Percentiles rank a stretch among this genome's conserved stretches.
phyloP scores from a whole-genome alignment of 2,329 filamentous ascomycete genomes.

The Trichoderma sp. region DNA sequence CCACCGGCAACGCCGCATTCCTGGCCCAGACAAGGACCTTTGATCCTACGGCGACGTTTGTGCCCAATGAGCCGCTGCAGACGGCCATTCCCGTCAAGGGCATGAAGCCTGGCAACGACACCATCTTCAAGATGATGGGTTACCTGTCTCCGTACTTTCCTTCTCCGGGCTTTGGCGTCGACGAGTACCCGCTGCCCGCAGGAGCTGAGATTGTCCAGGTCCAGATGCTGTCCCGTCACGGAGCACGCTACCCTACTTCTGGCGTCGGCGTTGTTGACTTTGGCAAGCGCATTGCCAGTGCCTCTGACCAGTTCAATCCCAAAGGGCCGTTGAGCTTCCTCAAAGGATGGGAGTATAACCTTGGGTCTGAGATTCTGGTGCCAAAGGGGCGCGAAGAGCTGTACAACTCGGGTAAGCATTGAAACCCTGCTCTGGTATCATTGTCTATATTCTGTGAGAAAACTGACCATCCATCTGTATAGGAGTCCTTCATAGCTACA shows the following conservation, averaged over 20 bases:
- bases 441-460: neutral
- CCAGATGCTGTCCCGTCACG: slow-evolving; percentile 72
- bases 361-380: slow-evolving; percentile 72
- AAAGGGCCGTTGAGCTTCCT: slow-evolving; percentile 65
- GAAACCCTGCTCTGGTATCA: neutral
- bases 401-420: slow-evolving; percentile 58
- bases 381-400: slow-evolving; percentile 72
- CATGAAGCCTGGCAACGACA: slow-evolving; percentile 56
- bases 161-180: slow-evolving; percentile 71
- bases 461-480: neutral
- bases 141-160: slow-evolving; percentile 68
- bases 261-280: slow-evolving; percentile 57
- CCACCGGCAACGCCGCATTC: slow-evolving; percentile 70
- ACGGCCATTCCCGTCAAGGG: slow-evolving; percentile 69
- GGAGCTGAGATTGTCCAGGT: slow-evolving; percentile 71
- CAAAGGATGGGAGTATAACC: slow-evolving; percentile 66
- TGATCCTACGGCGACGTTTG: slow-evolving; percentile 64
- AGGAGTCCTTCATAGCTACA: slow-evolving; percentile 71
- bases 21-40: slow-evolving; percentile 71
- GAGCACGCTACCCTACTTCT: slow-evolving; percentile 70
- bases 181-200: slow-evolving; percentile 67
- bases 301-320: slow-evolving; percentile 55
- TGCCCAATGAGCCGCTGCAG: slow-evolving; percentile 70
- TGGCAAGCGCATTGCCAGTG: slow-evolving; percentile 59
- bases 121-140: slow-evolving; percentile 72